A percentile compares a stretch with the other conserved stretches of the same genome.
Evolutionary conservation across 2,329 filamentous ascomycete genomes (phyloP).

Genomic region (Penicillium sclerotiorum): DNA sequence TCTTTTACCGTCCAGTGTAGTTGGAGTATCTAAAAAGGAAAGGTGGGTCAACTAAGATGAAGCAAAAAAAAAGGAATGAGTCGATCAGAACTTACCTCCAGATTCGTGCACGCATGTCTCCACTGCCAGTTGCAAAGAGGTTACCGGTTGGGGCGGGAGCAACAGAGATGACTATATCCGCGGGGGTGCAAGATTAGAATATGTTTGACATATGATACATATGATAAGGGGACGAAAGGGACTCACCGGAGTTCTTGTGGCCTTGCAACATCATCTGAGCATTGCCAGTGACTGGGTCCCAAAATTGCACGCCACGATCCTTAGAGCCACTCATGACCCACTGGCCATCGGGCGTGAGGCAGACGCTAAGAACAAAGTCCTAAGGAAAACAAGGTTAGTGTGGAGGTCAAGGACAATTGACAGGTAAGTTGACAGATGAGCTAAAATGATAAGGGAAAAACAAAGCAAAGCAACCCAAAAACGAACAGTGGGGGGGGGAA

Average conservation of each 20-base stretch:
- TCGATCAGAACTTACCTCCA: slow-evolving; percentile 67
- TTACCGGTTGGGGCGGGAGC: slow-evolving; percentile 86
- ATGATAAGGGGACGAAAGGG: not conserved
- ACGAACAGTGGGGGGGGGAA: not conserved
- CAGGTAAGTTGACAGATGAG: not conserved
- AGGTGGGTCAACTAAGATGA: slow-evolving; percentile 13
- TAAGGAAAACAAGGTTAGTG: slow-evolving; percentile 40
- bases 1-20: slow-evolving; percentile 42
- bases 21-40: slow-evolving; percentile 36
- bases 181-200: slow-evolving; percentile 9
- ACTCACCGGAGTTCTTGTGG: slow-evolving; percentile 86
- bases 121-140: slow-evolving; percentile 93
- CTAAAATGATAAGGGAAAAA: not conserved
- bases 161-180: slow-evolving; percentile 78
- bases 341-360: slow-evolving; percentile 86
- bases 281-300: slow-evolving; percentile 90
- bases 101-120: slow-evolving; percentile 96
- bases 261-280: slow-evolving; percentile 98
- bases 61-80: not conserved
- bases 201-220: not conserved
- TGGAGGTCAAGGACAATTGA: not conserved
- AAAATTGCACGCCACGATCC: slow-evolving; percentile 96
- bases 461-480: not conserved
- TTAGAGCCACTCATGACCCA: slow-evolving; percentile 99
- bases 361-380: slow-evolving; percentile 97